Evolutionary conservation across 768 basidiomycete genomes (phyloP), one percentile per base, ranked within the genome.

Genomic region (Boletales sp.): DNA sequence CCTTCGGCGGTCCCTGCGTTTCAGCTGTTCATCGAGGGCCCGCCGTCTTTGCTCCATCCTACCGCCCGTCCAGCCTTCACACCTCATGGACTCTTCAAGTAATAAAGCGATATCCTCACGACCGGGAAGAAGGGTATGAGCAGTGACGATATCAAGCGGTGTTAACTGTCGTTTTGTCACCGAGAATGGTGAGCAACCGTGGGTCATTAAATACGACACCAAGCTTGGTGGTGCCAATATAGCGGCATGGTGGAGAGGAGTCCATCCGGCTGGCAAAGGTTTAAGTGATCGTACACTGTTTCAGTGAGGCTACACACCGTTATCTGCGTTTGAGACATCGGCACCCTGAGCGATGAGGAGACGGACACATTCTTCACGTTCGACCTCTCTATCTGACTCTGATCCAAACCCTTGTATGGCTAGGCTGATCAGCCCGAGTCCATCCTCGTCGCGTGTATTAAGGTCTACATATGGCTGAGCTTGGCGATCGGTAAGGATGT

Each of bases 191-290:
- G 91, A 93, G 54, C 90, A 91, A 41, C 92, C 91, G 58, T 92
- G 89, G 11, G 91, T 95, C 71, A 98, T 85, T 19, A 99, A 76
- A 74, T 92, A 87, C 0, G 94, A 92, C 18, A 98, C 80, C 18
- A 98, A 74, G 3, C 94, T 94, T 3, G 94, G 90, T 31, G 95
- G 93, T 12, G 91, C 84, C 34, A 90, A 73, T 45, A 98, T 70
- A 8, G 89, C 89, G 8, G 95, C 92, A 71, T 95, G 86, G 61
- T 97, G 95, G 12, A 99, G 75, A 4, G 94, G 84, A 10, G 91
- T 93, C 96, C 96, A 98, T 32, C 95, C 94, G 53, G 82, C 94
- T 96, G 59, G 50, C 41, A 53, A 41, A 40, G 4, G 37, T 31
- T 37, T 53, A 50, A 56, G 28, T 34, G 49, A 46, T 38, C 34